phyloP scores from a whole-genome alignment of 2,329 filamentous ascomycete species.

The Juglanconis oblonga region DNA sequence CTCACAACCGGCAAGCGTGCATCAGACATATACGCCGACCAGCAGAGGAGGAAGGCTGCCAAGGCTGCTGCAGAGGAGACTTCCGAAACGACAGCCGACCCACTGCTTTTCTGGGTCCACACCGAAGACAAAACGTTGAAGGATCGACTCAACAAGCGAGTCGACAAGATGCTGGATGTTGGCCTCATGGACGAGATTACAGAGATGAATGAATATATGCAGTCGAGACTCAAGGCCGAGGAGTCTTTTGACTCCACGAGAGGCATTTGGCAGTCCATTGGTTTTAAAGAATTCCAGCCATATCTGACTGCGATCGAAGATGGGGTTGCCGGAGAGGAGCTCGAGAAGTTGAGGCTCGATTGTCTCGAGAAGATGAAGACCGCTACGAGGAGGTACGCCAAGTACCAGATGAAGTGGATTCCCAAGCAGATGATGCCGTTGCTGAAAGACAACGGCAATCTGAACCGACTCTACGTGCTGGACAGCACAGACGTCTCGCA shows the following conservation, averaged over 20 bases:
- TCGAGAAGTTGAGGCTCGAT: constrained; percentile 53
- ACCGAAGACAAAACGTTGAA: constrained; percentile 67
- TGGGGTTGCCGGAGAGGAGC: constrained; percentile 30
- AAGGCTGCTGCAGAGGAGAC: constrained; percentile 21
- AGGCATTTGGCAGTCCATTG: constrained; percentile 96
- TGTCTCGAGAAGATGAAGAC: constrained; percentile 75
- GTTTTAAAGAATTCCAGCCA: constrained; percentile 84
- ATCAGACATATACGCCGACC: constrained; percentile 83
- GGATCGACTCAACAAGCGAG: constrained; percentile 68
- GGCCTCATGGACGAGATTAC: constrained; percentile 50
- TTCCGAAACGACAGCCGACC: constrained; percentile 27
- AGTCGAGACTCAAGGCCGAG: constrained; percentile 38
- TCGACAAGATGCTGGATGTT: constrained; percentile 75
- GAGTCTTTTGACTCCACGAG: constrained; percentile 65
- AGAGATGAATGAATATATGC: constrained; percentile 41
- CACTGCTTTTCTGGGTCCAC: constrained; percentile 85
- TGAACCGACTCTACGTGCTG: constrained; percentile 68
- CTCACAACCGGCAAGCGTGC: constrained; percentile 77
- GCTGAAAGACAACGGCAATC: constrained; percentile 52
- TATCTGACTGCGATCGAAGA: constrained; percentile 56
- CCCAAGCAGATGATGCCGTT: constrained; percentile 74
- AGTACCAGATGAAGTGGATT: constrained; percentile 83
- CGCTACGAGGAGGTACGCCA: constrained; percentile 84
- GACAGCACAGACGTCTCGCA: constrained; percentile 68
- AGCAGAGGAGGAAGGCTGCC: constrained; percentile 45